Percentiles rank a stretch among this genome's conserved stretches.
These are phyloP conservation scores for Coemansia sp. DNA, from an alignment of 192 early-diverging fungal genomes.

Conservation along the genomic window DNA sequence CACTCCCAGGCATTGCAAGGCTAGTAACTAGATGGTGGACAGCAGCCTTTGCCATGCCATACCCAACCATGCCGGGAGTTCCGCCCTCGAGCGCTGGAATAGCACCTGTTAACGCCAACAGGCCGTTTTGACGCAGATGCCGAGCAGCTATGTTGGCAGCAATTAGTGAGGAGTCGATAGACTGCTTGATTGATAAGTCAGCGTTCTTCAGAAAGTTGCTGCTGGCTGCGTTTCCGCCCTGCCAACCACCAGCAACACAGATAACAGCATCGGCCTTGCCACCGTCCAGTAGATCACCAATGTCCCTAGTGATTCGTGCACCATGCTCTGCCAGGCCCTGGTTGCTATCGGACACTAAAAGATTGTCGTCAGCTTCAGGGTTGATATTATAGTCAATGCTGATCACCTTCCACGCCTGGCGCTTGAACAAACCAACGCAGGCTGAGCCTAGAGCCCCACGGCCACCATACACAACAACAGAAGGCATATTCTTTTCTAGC, in stretches of 20 bases:
- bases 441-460: constrained; percentile 82
- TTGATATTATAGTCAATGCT: constrained; percentile 76
- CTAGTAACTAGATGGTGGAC: constrained; percentile 87
- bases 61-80: constrained; percentile 83
- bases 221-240: constrained; percentile 80
- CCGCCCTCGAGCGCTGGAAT: constrained; percentile 64
- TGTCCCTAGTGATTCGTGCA: constrained; percentile 52
- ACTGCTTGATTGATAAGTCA: constrained; percentile 78
- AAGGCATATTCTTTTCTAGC: constrained; percentile 43
- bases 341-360: constrained; percentile 54
- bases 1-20: constrained; percentile 64
- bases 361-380: constrained; percentile 69
- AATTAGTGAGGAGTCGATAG: constrained; percentile 79
- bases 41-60: constrained; percentile 91
- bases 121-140: constrained; percentile 64
- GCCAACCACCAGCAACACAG: constrained; percentile 96
- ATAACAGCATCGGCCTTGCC: constrained; percentile 77
- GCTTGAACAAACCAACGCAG: constrained; percentile 68
- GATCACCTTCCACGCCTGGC: constrained; percentile 72
- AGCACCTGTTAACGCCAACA: constrained; percentile 81
- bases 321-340: constrained; percentile 62
- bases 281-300: constrained; percentile 29
- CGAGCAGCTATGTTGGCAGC: constrained; percentile 76
- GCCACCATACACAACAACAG: constrained; percentile 88
- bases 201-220: constrained; percentile 67